Evolutionary conservation across 2,329 filamentous ascomycete species (phyloP).

Genomic region (Alternaria triticina): DNA sequence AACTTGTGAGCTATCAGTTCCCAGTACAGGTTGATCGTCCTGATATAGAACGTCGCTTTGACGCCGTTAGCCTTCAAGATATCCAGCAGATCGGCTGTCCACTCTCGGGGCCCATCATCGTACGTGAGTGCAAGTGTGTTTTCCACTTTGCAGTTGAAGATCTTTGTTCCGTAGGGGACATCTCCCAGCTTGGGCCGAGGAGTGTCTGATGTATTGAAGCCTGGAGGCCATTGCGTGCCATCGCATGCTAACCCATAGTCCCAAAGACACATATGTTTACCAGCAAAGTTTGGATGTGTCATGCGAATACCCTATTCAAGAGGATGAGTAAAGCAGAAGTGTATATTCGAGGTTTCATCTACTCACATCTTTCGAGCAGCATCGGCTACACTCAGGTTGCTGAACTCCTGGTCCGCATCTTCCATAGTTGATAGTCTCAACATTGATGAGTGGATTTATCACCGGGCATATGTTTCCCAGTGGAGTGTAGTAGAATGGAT

Average conservation of each 20-base stretch:
- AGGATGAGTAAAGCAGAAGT: background rate
- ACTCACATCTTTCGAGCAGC: slow-evolving; percentile 1
- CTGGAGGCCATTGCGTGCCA: background rate
- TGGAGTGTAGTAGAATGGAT: background rate
- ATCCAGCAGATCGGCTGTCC: slow-evolving; percentile 59
- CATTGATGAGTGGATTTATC: background rate
- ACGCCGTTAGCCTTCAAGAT: slow-evolving; percentile 56
- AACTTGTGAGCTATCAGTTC: slow-evolving; percentile 53
- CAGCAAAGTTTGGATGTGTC: background rate
- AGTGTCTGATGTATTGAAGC: background rate
- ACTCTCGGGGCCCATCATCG: slow-evolving; percentile 61
- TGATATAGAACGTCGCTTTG: slow-evolving; percentile 50
- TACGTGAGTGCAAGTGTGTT: slow-evolving; percentile 59
- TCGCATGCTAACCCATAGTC: slow-evolving; percentile 4
- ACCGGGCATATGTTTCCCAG: background rate
- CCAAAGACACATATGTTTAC: background rate
- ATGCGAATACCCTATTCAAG: background rate
- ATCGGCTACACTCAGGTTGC: background rate
- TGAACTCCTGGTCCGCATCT: slow-evolving; percentile 2
- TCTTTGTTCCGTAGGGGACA: background rate
- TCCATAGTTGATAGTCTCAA: background rate
- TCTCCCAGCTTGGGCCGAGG: background rate
- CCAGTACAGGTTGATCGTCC: slow-evolving; percentile 55
- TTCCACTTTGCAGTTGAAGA: slow-evolving; percentile 29
- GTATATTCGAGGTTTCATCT: background rate